Base-by-base conservation (phyloP, 2,329 filamentous ascomycete genomes). In the Monilinia vaccinii-corymbosi region DNA sequence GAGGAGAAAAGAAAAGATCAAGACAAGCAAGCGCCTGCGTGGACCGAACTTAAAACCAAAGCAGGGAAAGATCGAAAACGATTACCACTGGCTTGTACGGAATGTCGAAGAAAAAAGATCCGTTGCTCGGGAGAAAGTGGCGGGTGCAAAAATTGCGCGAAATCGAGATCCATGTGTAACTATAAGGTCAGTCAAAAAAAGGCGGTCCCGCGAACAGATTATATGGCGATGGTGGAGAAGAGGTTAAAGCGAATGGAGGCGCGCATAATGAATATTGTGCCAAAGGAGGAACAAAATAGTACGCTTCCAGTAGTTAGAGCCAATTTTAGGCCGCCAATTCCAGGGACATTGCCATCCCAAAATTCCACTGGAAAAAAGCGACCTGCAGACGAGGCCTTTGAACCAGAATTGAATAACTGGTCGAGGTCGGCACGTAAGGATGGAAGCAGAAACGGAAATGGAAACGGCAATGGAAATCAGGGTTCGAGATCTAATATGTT, bases 211-310 rank as follows among this genome's bases (percentile, higher is more conserved):
- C 82, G 94, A 56, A 97, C 94, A 21, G 94, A 97, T 74, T 97
- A 97, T 74, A 97, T 97, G 94, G 91, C 92, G 46, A 97, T 97
- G 91, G 77, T 97, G 68, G 94, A 97, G 75, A 97, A 96, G 75
- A 83, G 94, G 57, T 74, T 97, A 66, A 97, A 96, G 77, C 82
- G 93, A 60, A 97, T 97, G 94, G 94, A 99, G 74, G 93, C 97
- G 70, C 87, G 93, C 60, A 94, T 97, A 64, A 95, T 97, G 75
- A 96, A 96, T 73, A 87, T 93, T 61, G 88, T 97, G 32, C 93
- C 94, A 0, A 96, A 93, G 71, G 83, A 90, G 46, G 91, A 95
- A 64, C 81, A 89, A 64, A 78, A 83, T 31, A 79, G 74, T 11
- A 72, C 87, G 61, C 77, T 81, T 10, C 78, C 81, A 9, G 86